Conservation (phyloP, 108 stramenopile species). For the Aurantiochytrium sp. region DNA sequence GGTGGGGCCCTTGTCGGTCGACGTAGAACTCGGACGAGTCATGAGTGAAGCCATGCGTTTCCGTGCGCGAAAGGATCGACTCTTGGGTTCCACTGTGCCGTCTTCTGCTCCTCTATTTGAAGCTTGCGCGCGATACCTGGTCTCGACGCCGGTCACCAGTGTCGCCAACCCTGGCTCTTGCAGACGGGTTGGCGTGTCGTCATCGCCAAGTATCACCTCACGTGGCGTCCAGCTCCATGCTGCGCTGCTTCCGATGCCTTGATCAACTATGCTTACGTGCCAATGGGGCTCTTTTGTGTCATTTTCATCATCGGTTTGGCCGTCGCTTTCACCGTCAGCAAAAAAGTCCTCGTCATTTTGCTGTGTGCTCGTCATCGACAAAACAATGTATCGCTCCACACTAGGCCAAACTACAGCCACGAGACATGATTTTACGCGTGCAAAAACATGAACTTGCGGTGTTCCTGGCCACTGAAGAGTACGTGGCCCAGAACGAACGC, state of each 20-base stretch:
- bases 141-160: background rate
- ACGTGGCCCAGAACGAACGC: no score
- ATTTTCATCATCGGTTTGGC: background rate
- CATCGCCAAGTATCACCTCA: background rate
- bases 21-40: background rate
- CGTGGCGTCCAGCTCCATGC: background rate
- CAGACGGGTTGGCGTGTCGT: no score
- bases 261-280: background rate
- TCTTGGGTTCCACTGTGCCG: background rate
- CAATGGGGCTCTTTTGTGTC: background rate
- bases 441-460: no score
- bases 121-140: background rate
- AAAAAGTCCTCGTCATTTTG: background rate
- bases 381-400: no score
- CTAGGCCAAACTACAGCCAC: no score
- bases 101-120: background rate
- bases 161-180: background rate
- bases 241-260: background rate
- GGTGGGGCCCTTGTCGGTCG: no score
- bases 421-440: no score
- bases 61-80: background rate
- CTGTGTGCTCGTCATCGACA: background rate
- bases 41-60: background rate
- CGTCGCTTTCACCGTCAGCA: background rate
- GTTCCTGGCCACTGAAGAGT: no score